Evolutionary conservation across 345 rosid genomes (phyloP).

Genomic region (thale cress (Arabidopsis thaliana)): TAIR10.1 NC_003076.8:22923501-22924000

Average conservation of each 20-base stretch:
- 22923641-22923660: neutral
- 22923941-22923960: constrained; percentile 13
- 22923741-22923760: constrained; percentile 20
- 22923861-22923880: neutral
- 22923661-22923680: neutral
- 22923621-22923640: constrained; percentile 9
- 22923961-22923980: constrained; percentile 9
- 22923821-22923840: neutral
- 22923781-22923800: neutral
- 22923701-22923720: constrained; percentile 18
- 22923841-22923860: constrained; percentile 36
- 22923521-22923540: constrained; percentile 40
- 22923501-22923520: neutral
- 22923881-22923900: constrained; percentile 17
- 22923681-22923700: neutral
- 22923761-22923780: constrained; percentile 28
- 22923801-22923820: neutral
- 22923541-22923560: constrained; percentile 14
- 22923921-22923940: constrained; percentile 44
- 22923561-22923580: constrained; percentile 25
- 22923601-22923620: neutral
- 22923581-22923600: neutral
- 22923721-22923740: constrained; percentile 26
- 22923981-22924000: constrained; percentile 24
- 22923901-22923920: constrained; percentile 22